phyloP scores from a whole-genome alignment of 441 rosid genomes.

The Arabidopsis lyrata region DNA sequence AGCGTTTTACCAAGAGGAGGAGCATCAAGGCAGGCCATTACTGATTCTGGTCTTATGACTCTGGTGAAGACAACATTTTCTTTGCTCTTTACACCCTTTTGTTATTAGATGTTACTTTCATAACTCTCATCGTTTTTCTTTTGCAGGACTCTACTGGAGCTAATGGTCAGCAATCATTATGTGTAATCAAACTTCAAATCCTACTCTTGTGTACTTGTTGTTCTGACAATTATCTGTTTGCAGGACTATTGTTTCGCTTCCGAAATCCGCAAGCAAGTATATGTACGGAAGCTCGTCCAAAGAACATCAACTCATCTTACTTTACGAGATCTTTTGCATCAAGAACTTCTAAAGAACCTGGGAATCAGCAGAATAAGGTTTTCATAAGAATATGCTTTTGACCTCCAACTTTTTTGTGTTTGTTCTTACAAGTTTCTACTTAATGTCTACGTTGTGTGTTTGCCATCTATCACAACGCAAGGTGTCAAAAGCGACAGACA shows the following conservation, averaged over 20 bases:
- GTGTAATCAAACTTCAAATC: conserved; percentile 20
- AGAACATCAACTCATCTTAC: conserved; percentile 34
- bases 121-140: conserved; percentile 38
- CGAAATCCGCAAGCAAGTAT: conserved; percentile 39
- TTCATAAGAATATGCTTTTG: conserved; percentile 33
- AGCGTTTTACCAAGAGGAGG: conserved; percentile 38
- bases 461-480: conserved; percentile 24
- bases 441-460: conserved; percentile 10
- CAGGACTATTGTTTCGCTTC: conserved; percentile 44
- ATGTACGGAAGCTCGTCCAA: conserved; percentile 38
- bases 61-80: conserved; percentile 46
- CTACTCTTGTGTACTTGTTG: conserved; percentile 20
- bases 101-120: conserved; percentile 38
- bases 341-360: conserved; percentile 58
- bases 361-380: conserved; percentile 63
- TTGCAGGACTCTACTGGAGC: conserved; percentile 59
- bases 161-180: conserved; percentile 60
- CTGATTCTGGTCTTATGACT: conserved; percentile 39
- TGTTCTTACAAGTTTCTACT: not conserved
- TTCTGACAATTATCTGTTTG: conserved; percentile 46
- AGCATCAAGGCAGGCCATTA: conserved; percentile 40
- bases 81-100: conserved; percentile 18
- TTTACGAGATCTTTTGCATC: conserved; percentile 74
- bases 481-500: not conserved
- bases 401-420: conserved; percentile 21